Evolutionary conservation across 2,329 filamentous ascomycete species (phyloP).

Genomic region (Pleurostoma richardsiae): DNA sequence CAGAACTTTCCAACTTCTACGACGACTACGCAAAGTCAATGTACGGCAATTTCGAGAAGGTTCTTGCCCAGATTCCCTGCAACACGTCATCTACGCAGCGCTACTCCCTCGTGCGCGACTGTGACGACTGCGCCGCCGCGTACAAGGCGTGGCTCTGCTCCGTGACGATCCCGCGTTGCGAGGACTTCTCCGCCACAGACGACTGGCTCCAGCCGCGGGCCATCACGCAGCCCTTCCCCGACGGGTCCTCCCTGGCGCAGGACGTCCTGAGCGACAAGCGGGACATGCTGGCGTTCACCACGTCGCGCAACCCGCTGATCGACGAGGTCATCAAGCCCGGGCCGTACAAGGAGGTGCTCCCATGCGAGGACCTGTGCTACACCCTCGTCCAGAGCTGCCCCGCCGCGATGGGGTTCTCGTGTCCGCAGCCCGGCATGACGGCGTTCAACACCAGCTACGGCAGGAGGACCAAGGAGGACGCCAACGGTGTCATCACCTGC

Average conservation of each 20-base stretch:
- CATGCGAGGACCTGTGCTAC: constrained; percentile 85
- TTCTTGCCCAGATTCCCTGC: constrained; percentile 79
- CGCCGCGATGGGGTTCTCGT: constrained; percentile 66
- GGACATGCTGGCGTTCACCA: constrained; percentile 33
- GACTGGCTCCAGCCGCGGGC: constrained; percentile 63
- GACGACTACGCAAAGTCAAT: constrained; percentile 66
- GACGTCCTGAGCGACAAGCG: constrained; percentile 20
- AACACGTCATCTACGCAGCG: constrained; percentile 66
- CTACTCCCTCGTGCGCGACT: constrained; percentile 77
- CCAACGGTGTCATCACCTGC: constrained; percentile 35
- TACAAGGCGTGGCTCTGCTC: constrained; percentile 97
- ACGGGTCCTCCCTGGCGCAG: constrained; percentile 52
- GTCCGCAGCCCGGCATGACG: constrained; percentile 47
- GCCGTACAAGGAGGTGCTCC: constrained; percentile 89
- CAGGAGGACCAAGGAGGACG: constrained; percentile 11
- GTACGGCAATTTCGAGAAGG: constrained; percentile 76
- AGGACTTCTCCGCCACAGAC: constrained; percentile 62
- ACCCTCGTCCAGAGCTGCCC: constrained; percentile 83
- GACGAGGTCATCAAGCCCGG: constrained; percentile 70
- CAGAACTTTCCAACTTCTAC: constrained; percentile 66
- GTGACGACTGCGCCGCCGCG: constrained; percentile 68
- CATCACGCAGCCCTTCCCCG: constrained; percentile 63
- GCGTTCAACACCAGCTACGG: constrained; percentile 45
- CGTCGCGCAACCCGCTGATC: constrained; percentile 67
- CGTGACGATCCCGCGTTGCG: constrained; percentile 86